phyloP scores from a whole-genome alignment of 2,329 filamentous ascomycete genomes.

The Aspergillus neoniger region DNA sequence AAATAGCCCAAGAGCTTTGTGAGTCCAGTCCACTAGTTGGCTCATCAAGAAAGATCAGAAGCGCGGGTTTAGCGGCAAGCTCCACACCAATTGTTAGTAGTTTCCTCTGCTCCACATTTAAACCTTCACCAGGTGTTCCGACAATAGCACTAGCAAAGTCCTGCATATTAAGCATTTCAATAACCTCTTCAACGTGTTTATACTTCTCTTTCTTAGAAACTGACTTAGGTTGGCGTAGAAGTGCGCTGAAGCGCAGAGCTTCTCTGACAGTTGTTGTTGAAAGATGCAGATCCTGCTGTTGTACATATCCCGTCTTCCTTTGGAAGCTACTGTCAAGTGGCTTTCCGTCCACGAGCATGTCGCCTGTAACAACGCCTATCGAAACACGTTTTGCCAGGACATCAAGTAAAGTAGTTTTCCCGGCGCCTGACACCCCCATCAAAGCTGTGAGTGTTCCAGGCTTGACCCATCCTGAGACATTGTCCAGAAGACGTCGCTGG shows the following conservation, averaged over 20 bases:
- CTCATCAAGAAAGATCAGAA: slow-evolving; percentile 88
- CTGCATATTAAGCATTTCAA: slow-evolving; percentile 84
- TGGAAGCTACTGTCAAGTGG: slow-evolving; percentile 61
- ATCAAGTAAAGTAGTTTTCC: slow-evolving; percentile 64
- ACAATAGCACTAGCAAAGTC: slow-evolving; percentile 85
- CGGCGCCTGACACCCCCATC: slow-evolving; percentile 65
- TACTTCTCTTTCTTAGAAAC: slow-evolving; percentile 73
- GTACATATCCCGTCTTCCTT: slow-evolving; percentile 67
- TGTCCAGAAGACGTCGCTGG: slow-evolving; percentile 54
- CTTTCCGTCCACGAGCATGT: slow-evolving; percentile 66
- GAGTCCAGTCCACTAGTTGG: slow-evolving; percentile 88
- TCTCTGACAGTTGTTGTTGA: slow-evolving; percentile 83
- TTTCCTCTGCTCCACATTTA: slow-evolving; percentile 63
- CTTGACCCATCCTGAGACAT: slow-evolving; percentile 58
- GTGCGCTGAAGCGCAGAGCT: slow-evolving; percentile 78
- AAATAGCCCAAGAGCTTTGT: slow-evolving; percentile 87
- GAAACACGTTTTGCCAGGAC: slow-evolving; percentile 59
- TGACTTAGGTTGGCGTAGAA: slow-evolving; percentile 76
- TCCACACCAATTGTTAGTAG: slow-evolving; percentile 90
- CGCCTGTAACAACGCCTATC: slow-evolving; percentile 65
- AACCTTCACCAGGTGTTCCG: slow-evolving; percentile 77
- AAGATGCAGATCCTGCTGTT: slow-evolving; percentile 76
- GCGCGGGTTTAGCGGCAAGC: slow-evolving; percentile 80
- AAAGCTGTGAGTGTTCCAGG: slow-evolving; percentile 57
- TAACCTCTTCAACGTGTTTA: slow-evolving; percentile 76